Evolutionary conservation across 305 asterid genomes (phyloP), one percentile per base, ranked within the genome.

Genomic region (Fraxinus xanthoxyloides): DNA sequence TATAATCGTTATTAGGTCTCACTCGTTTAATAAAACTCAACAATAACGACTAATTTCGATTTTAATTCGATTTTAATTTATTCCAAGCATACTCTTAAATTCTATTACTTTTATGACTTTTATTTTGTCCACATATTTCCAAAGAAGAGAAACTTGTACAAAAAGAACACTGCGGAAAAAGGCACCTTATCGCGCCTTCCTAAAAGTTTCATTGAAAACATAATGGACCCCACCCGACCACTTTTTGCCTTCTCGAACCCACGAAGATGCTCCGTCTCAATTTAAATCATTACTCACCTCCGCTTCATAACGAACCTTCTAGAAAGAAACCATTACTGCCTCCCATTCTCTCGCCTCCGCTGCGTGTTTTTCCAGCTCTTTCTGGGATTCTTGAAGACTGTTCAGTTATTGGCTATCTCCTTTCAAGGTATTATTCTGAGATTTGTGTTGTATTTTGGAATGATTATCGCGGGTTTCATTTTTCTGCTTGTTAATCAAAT

Each of bases 241-340:
- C 21, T 5, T 56, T 56, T 32, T 21, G 15, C 74, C 48, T 81
- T 56, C 75, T 75, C 76, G 48, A 56, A 35, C 24, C 67, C 46
- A 23, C 67, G n/a, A 19, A 31, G 0, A 17, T 15, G 23, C 54
- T 40, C 26, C 23, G 9, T 40, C 48, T 8, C 19, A 51, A 17
- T 35, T 38, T 36, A 15, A 38, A 36, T 48, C 15, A 24, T 19
- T 31, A 15, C 35, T 63, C 67, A 56, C 40, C 30, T 36, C 28
- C 48, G 35, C 12, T 13, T 10, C 31, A 67, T 40, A 70, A 63
- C 76, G 90, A 90, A 90, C 79, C 34, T 90, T 90, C 93, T 87
- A 83, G 91, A 90, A 87, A 72, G 30, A 5, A 43, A 79, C 38
- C 30, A 78, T 30, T 12, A 35, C 31, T 19, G 38, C 77, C 38